phyloP scores from a whole-genome alignment of 1,139 yeast species.

The Saccharomycopsis crataegensis region DNA sequence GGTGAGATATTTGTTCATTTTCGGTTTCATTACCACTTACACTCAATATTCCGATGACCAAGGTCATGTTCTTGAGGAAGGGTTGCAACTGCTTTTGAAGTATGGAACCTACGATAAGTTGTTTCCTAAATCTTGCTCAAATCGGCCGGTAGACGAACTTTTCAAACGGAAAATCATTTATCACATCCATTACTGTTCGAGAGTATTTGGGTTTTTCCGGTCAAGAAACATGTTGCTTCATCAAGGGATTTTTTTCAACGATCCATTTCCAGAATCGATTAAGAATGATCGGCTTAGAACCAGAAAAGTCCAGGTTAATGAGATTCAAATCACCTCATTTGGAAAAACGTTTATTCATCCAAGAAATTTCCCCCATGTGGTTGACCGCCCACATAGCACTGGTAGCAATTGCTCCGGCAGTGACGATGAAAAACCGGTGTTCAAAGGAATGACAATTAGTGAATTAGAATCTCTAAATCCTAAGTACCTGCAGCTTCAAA shows the following conservation, averaged over 20 bases:
- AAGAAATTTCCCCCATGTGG: slow-evolving; percentile 11
- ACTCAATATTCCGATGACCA: slow-evolving; percentile 7
- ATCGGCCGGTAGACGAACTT: not conserved
- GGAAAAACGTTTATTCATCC: slow-evolving; percentile 7
- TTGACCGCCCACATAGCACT: not conserved
- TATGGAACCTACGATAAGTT: not conserved
- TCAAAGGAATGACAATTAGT: slow-evolving; percentile 3
- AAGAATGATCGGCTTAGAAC: slow-evolving; percentile 3
- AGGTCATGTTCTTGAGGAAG: slow-evolving; percentile 7
- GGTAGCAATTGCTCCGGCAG: too few relatives aligned
- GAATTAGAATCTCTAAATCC: not conserved
- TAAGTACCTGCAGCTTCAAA: not conserved
- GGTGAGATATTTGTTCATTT: slow-evolving; percentile 10
- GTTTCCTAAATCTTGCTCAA: not conserved
- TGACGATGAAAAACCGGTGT: not conserved
- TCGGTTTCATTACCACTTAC: slow-evolving; percentile 12
- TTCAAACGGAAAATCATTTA: not conserved
- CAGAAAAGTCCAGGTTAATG: slow-evolving; percentile 6
- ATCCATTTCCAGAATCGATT: slow-evolving; percentile 7
- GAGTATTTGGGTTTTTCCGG: slow-evolving; percentile 13
- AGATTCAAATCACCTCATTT: slow-evolving; percentile 10
- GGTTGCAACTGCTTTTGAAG: not conserved
- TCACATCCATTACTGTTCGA: slow-evolving; percentile 5
- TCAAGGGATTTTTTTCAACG: slow-evolving; percentile 7
- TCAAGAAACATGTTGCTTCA: slow-evolving; percentile 11